Evolutionary conservation across 257 asterid species (phyloP).

Genomic region (Solanum stenotomum): DNA sequence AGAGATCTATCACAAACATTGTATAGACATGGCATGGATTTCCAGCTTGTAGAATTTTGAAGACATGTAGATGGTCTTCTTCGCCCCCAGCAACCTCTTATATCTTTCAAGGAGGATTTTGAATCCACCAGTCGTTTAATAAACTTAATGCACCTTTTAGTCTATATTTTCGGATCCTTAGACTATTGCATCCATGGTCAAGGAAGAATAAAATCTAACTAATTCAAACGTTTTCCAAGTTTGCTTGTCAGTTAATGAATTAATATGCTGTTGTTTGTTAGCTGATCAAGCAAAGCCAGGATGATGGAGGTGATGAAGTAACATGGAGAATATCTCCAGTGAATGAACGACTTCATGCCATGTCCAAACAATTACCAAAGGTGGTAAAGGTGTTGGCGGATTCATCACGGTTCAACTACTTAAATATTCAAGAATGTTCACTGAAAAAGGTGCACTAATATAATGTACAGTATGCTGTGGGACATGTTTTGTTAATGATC

Average conservation of each 20-base stretch:
- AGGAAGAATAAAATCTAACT: background rate
- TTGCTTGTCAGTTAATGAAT: background rate
- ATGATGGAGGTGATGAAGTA: conserved; percentile 76
- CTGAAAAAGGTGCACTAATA: conserved; percentile 39
- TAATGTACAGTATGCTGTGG: background rate
- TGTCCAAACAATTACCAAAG: conserved; percentile 64
- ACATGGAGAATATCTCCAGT: conserved; percentile 94
- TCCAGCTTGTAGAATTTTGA: background rate
- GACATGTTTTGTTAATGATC: background rate
- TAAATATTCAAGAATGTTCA: conserved; percentile 62
- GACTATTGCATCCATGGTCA: background rate
- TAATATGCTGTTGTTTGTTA: conserved; percentile 13
- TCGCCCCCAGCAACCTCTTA: background rate
- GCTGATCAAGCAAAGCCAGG: conserved; percentile 94
- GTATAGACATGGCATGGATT: background rate
- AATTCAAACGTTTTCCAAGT: background rate
- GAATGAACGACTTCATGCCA: conserved; percentile 68
- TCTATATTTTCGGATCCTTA: background rate
- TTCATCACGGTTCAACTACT: conserved; percentile 65
- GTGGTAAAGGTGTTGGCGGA: conserved; percentile 64
- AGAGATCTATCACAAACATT: background rate
- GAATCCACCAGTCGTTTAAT: background rate
- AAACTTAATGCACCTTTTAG: background rate
- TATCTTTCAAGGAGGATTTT: background rate
- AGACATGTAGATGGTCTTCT: background rate